Conservation (phyloP, 2,329 filamentous ascomycete species). For the Sodiomyces alkalinus region DNA sequence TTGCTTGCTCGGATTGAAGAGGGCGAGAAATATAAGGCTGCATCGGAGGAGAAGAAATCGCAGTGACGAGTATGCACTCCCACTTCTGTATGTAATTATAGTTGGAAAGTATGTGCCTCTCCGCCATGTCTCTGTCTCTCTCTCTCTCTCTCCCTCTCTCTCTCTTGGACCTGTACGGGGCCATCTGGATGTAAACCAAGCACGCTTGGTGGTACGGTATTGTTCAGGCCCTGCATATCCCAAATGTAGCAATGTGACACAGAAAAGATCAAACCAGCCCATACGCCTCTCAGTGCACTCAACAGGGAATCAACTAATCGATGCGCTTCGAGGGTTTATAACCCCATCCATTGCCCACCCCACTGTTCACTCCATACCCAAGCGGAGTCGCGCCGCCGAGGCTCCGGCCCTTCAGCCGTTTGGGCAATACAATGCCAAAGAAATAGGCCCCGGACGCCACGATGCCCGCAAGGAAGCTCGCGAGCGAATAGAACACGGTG, state of each 20-base stretch:
- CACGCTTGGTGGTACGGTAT: too few relatives aligned
- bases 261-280: neutral
- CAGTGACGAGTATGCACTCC: too few relatives aligned
- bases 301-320: too few relatives aligned
- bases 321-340: slow-evolving; percentile 41
- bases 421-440: slow-evolving; percentile 42
- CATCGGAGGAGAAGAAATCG: slow-evolving; percentile 24
- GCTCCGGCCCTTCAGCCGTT: slow-evolving; percentile 30
- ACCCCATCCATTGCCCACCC: slow-evolving; percentile 43
- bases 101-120: too few relatives aligned
- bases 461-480: slow-evolving; percentile 41
- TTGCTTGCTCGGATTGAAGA: slow-evolving; percentile 26
- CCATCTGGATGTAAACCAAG: too few relatives aligned
- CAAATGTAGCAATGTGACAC: too few relatives aligned
- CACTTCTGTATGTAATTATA: too few relatives aligned
- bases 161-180: too few relatives aligned
- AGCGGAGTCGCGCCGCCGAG: slow-evolving; percentile 43
- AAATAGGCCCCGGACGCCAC: slow-evolving; percentile 43
- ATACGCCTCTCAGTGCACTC: slow-evolving; percentile 12
- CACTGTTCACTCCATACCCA: slow-evolving; percentile 34
- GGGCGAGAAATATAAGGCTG: slow-evolving; percentile 5
- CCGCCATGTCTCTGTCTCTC: too few relatives aligned
- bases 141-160: too few relatives aligned
- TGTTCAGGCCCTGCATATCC: too few relatives aligned
- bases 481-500: slow-evolving; percentile 46